phyloP scores from a whole-genome alignment of 2,329 filamentous ascomycete species.

The Phialemonium atrogriseum region DNA sequence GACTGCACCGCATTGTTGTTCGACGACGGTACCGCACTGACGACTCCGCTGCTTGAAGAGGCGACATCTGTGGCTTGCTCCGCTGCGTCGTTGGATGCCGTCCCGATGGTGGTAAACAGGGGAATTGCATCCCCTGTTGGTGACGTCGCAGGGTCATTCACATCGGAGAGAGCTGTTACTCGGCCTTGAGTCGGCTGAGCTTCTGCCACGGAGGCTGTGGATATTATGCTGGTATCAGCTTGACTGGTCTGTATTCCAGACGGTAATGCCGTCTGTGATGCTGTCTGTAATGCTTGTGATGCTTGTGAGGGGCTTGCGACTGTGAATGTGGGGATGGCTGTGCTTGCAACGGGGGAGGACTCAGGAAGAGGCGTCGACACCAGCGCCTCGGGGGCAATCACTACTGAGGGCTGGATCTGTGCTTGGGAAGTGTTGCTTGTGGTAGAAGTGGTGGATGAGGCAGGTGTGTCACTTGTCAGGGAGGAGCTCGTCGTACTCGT shows the following conservation, averaged over 20 bases:
- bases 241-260: constrained; percentile 21
- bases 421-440: constrained; percentile 6
- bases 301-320: neutral
- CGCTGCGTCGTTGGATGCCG: constrained; percentile 7
- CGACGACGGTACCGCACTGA: constrained; percentile 9
- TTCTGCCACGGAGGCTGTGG: constrained; percentile 17
- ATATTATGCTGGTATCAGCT: constrained; percentile 26
- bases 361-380: neutral
- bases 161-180: constrained; percentile 6
- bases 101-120: constrained; percentile 11
- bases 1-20: constrained; percentile 20
- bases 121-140: constrained; percentile 9
- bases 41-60: constrained; percentile 10
- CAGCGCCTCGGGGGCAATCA: neutral
- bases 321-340: constrained; percentile 1
- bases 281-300: neutral
- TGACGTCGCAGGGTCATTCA: constrained; percentile 6
- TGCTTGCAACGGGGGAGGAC: neutral
- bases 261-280: constrained; percentile 9
- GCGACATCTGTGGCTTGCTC: constrained; percentile 8
- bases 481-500: constrained; percentile 29
- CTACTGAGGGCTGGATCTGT: constrained; percentile 1
- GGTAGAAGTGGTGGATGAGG: constrained; percentile 7
- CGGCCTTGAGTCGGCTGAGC: constrained; percentile 3
- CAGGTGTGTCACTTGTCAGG: constrained; percentile 12